Conservation (phyloP, 495 filamentous ascomycete genomes). For the Xylaria venustula region DNA sequence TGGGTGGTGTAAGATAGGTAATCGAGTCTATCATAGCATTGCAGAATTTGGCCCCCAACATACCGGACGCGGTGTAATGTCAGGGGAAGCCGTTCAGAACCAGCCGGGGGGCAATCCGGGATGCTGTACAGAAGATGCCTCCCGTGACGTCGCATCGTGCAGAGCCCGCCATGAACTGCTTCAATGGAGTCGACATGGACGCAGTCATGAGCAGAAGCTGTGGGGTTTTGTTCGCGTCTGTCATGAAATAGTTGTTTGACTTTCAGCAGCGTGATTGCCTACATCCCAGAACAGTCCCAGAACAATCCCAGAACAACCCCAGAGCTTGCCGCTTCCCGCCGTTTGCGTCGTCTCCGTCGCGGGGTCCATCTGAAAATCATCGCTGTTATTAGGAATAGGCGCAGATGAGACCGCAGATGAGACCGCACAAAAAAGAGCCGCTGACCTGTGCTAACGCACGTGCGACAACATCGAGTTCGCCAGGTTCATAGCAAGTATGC, state of each 20-base stretch:
- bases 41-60: neutral
- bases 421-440: neutral
- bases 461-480: neutral
- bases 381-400: neutral
- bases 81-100: neutral
- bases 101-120: slow-evolving; percentile 4
- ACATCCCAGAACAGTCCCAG: neutral
- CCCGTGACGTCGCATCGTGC: neutral
- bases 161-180: neutral
- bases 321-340: neutral
- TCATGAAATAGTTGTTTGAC: neutral
- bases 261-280: neutral
- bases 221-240: neutral
- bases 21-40: neutral
- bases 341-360: neutral
- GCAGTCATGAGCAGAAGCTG: slow-evolving; percentile 1
- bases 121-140: slow-evolving; percentile 7
- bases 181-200: neutral
- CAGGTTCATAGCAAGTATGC: neutral
- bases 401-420: neutral
- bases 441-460: neutral
- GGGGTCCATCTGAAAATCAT: neutral
- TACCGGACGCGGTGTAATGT: neutral
- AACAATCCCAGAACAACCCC: too few species aligned
- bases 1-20: slow-evolving; percentile 8